phyloP scores from a whole-genome alignment of 306 rosid genomes.

The Chamaecrista fasciculata region DNA sequence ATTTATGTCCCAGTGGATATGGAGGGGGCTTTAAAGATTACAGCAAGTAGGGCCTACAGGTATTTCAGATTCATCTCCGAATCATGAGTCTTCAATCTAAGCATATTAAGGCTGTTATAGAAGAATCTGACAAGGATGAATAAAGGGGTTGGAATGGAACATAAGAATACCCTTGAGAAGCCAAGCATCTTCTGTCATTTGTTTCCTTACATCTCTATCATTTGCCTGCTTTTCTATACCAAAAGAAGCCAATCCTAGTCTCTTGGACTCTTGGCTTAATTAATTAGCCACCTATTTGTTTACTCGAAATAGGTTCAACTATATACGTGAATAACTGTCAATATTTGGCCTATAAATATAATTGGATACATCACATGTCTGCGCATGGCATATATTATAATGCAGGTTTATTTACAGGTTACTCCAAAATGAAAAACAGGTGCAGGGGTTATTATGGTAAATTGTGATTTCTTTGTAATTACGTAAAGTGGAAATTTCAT shows the following conservation, averaged over 20 bases:
- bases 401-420: not conserved
- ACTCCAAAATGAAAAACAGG: not conserved
- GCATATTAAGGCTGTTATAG: slow-evolving; percentile 75
- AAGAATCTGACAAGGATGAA: slow-evolving; percentile 79
- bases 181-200: slow-evolving; percentile 65
- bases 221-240: slow-evolving; percentile 49
- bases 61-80: slow-evolving; percentile 68
- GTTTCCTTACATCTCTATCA: slow-evolving; percentile 50
- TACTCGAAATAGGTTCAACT: too few species aligned
- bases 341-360: too few species aligned
- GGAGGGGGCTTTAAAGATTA: slow-evolving; percentile 61
- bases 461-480: slow-evolving; percentile 54
- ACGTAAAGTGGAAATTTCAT: slow-evolving; percentile 49
- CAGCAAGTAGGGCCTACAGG: slow-evolving; percentile 53
- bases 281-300: too few species aligned
- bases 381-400: not conserved
- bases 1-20: slow-evolving; percentile 53
- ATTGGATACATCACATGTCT: not conserved
- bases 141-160: slow-evolving; percentile 53
- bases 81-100: slow-evolving; percentile 57
- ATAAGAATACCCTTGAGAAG: slow-evolving; percentile 71
- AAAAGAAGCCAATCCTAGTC: slow-evolving; percentile 40
- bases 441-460: slow-evolving; percentile 45
- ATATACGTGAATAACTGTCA: too few species aligned
- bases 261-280: slow-evolving; percentile 31